A percentile compares a stretch with the other conserved stretches of the same genome.
Conservation (phyloP, 1,284 basidiomycete genomes). For the Takashimella koratensis region DNA sequence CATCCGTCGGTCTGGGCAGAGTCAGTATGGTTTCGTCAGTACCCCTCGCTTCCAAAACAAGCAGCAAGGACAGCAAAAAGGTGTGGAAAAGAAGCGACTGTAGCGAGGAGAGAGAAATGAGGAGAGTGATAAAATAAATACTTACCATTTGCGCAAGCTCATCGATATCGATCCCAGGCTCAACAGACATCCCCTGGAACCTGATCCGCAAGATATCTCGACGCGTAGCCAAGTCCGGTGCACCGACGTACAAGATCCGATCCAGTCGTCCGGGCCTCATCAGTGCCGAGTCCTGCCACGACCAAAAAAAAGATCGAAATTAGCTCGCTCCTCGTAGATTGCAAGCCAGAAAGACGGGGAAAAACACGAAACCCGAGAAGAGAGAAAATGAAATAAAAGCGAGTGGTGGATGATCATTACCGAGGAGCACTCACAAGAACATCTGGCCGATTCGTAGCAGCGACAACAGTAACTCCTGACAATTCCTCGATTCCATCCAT, state of each 20-base stretch:
- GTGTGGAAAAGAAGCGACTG: conserved; percentile 1
- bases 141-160: conserved; percentile 70
- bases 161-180: conserved; percentile 63
- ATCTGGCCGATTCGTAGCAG: conserved; percentile 94
- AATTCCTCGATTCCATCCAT: conserved; percentile 98
- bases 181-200: conserved; percentile 74
- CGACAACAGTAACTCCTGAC: conserved; percentile 86
- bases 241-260: conserved; percentile 89
- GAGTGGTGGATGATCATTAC: no score
- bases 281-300: conserved; percentile 76
- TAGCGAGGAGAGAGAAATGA: neutral
- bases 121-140: conserved; percentile 11
- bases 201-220: conserved; percentile 80
- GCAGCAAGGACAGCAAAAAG: no score
- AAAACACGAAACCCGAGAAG: no score
- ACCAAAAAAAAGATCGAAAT: conserved; percentile 5
- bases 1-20: conserved; percentile 76
- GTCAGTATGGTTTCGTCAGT: neutral
- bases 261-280: conserved; percentile 96
- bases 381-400: no score
- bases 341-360: no score
- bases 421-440: conserved; percentile 64
- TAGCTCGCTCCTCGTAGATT: no score
- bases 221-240: conserved; percentile 74
- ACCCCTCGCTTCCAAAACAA: no score